Base-by-base conservation (phyloP, 2,329 filamentous ascomycete genomes). In the Thielaviopsis euricoi region DNA sequence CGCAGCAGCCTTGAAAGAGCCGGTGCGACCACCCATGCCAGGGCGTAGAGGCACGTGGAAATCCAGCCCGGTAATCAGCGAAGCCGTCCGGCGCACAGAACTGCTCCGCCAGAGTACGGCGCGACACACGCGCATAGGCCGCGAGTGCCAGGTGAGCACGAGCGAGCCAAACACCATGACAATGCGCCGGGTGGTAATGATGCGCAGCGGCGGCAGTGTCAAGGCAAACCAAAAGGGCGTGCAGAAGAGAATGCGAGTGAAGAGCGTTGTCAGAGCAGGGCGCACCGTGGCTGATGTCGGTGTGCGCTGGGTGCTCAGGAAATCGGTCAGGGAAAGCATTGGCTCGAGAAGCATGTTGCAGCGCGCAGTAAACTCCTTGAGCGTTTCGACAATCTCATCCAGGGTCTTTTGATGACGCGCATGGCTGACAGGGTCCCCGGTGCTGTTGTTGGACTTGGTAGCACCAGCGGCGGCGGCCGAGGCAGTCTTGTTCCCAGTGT, bases 321-420 rank as follows among this genome's bases (percentile, higher is more conserved):
- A 96, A 68, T 97, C 90, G 6, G 90, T 96, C 68, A 97, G 76
- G 62, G 87, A 83, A 51, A 95, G 76, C 58, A 97, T 78, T 2
- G 93, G 93, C 65, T 96, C 90, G 55, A 97, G 77, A 19, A 98
- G 74, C 56, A 95, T 85, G 69, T 96, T 95, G 71, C 93, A 96
- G 53, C 93, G 80, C 5, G 85, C 86, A 0, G 91, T 97, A 64
- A 98, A 88, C 63, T 89, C 83, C 68, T 89, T 89, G 51, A 98
- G 73, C 0, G 88, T 95, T 64, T 97, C 90, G 58, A 98, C 87
- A 61, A 98, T 98, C 72, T 98, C 93, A 68, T 98, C 93, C 56
- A 98, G 72, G 55, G 89, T 96, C 74, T 96, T 96, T 66, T 95
- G 88, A 65, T 93, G 87, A n/a, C 73, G 68, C 57, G 70, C 68